phyloP scores from a whole-genome alignment of 495 filamentous ascomycete genomes.

The Hypoxylon fuscum region DNA sequence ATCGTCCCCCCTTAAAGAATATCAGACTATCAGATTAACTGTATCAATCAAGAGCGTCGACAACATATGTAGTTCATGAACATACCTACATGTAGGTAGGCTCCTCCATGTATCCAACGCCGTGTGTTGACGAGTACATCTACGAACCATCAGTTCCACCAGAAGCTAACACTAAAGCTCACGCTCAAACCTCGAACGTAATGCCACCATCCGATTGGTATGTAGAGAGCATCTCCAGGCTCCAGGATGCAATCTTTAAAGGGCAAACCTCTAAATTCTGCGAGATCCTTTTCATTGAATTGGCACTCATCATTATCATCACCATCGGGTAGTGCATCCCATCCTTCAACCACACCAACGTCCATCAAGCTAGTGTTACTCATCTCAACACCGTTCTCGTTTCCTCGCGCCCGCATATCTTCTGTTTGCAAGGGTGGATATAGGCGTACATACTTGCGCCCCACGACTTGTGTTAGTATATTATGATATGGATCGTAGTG shows the following conservation, averaged over 20 bases:
- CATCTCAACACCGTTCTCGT: conserved; percentile 86
- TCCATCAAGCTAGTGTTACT: conserved; percentile 86
- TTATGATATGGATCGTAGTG: conserved; percentile 97
- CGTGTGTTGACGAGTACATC: too few species aligned
- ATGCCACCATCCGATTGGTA: conserved; percentile 98
- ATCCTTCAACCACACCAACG: conserved; percentile 66
- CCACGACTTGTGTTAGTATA: conserved; percentile 88
- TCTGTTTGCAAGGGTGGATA: conserved; percentile 72
- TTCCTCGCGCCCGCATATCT: conserved; percentile 69
- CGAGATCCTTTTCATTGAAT: conserved; percentile 28
- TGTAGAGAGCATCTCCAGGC: conserved; percentile 87
- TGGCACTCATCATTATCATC: conserved; percentile 17
- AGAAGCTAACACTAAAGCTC: conserved; percentile 97
- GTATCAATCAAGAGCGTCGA: too few species aligned
- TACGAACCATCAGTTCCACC: conserved; percentile 81
- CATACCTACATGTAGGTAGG: too few species aligned
- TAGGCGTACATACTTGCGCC: conserved; percentile 87
- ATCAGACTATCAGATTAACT: too few species aligned
- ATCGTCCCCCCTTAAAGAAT: too few species aligned
- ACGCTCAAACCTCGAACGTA: conserved; percentile 87
- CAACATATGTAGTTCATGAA: too few species aligned
- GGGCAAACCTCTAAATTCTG: conserved; percentile 62
- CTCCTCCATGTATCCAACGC: too few species aligned
- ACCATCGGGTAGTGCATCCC: conserved; percentile 52
- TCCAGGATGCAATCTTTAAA: conserved; percentile 83